phyloP scores from a whole-genome alignment of 345 rosid genomes.

The Firmiana major region DNA sequence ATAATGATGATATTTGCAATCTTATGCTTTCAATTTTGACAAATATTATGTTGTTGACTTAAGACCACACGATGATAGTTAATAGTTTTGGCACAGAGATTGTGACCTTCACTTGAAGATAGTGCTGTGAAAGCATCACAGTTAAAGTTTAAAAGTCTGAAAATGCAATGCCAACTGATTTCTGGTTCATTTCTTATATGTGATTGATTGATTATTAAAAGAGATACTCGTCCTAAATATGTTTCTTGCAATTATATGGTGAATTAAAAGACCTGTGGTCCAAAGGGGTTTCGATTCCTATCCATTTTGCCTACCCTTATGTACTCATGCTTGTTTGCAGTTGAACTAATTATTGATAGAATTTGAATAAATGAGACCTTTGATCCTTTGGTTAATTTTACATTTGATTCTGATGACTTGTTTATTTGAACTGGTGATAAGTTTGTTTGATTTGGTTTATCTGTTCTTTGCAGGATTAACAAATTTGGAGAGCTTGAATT shows the following conservation, averaged over 20 bases:
- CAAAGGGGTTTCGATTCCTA: background rate
- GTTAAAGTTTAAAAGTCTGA: background rate
- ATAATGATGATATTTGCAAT: background rate
- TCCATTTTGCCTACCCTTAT: background rate
- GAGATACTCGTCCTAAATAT: background rate
- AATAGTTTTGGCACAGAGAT: background rate
- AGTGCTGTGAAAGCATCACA: background rate
- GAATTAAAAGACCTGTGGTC: background rate
- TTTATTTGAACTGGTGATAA: background rate
- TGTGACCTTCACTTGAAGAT: background rate
- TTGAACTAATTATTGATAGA: background rate
- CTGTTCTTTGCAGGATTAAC: constrained; percentile 40
- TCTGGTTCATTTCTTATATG: background rate
- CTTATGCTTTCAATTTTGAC: background rate
- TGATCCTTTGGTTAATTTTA: background rate
- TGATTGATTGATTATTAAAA: background rate
- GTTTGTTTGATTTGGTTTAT: background rate
- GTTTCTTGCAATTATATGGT: background rate
- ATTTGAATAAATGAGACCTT: background rate
- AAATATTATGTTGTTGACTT: background rate
- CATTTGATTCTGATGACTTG: background rate
- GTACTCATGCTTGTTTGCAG: background rate
- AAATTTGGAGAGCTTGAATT: constrained; percentile 64
- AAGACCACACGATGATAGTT: background rate
- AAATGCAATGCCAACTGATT: background rate